Base-by-base conservation (phyloP, 1,139 yeast species). In the Geotrichum bryndzae region DNA sequence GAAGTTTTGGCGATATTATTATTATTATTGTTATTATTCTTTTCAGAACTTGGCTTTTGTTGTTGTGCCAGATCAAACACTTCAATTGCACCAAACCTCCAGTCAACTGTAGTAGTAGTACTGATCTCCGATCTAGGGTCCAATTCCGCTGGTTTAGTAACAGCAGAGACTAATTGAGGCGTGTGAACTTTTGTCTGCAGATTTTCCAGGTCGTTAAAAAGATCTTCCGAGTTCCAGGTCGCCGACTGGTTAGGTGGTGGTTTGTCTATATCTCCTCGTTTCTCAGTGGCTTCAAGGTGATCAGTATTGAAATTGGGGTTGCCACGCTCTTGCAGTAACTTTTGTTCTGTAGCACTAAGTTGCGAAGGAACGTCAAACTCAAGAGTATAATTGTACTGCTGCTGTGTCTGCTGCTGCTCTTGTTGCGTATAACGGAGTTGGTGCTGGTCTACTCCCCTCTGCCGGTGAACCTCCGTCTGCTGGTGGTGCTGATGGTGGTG, bases 61-160 rank as follows among this genome's bases (percentile, higher is more conserved):
- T 78, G 33, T 74, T 65, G 3, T 76, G 45, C 45, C 45, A 38
- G 45, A 38, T 38, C 69, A 3, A 67, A 67, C 31, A 76, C 64
- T 50, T 73, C 73, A 29, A 78, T 68, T 46, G 69, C 52, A 3
- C 70, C 68, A 35, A 65, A 64, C 48, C 74, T 58, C 67, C 68
- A 69, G 55, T 72, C 74, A 8, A 59, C 59, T 63, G 53, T 41
- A 66, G 68, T 27, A 25, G 27, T 25, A 25, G 27, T 25, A 25
- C 4, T 25, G 5, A 25, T 25, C 27, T 25, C 27, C 5, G 27
- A 25, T 25, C 27, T 4, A 3, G 27, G 27, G 33, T 46, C 23
- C 54, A 25, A 18, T 29, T 31, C 45, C n/a, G 18, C 45, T 38
- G 41, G 8, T 33, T 10, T 8, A 10, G 46, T 51, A n/a, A 27